A percentile compares a stretch with the other conserved stretches of the same genome.
Evolutionary conservation across 257 asterid genomes (phyloP).

Genomic region (Echium plantagineum): DNA sequence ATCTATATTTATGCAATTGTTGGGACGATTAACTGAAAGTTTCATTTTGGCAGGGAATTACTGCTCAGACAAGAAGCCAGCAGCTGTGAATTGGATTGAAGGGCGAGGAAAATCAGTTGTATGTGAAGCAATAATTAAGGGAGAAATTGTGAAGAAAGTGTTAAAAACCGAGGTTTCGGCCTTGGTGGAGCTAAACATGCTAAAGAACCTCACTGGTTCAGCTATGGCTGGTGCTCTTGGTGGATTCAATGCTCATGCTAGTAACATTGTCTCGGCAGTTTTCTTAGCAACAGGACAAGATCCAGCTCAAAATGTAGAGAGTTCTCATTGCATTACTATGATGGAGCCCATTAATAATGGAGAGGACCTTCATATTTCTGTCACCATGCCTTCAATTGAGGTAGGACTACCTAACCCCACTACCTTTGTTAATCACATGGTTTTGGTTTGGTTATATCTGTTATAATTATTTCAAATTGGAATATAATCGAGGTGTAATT

Average conservation of each 20-base stretch:
- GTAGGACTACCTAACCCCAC: slow-evolving; percentile 13
- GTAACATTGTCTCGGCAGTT: slow-evolving; percentile 40
- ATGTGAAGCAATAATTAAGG: slow-evolving; percentile 40
- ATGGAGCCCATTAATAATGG: slow-evolving; percentile 45
- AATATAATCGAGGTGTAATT: background rate
- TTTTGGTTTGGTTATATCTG: background rate
- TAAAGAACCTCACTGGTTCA: slow-evolving; percentile 40
- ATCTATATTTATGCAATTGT: background rate
- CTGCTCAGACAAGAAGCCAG: slow-evolving; percentile 46
- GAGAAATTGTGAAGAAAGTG: slow-evolving; percentile 38
- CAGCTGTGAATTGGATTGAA: slow-evolving; percentile 51
- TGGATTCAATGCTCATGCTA: slow-evolving; percentile 51
- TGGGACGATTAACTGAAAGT: background rate
- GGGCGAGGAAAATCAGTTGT: slow-evolving; percentile 51
- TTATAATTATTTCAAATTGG: too few species aligned
- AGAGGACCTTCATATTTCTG: slow-evolving; percentile 44
- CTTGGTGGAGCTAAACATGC: slow-evolving; percentile 42
- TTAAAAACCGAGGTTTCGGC: slow-evolving; percentile 41
- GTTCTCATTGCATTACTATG: slow-evolving; percentile 48
- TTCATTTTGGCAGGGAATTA: slow-evolving; percentile 21
- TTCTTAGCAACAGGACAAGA: slow-evolving; percentile 47
- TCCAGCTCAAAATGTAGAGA: slow-evolving; percentile 49
- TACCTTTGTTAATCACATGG: too few species aligned
- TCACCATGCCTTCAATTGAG: slow-evolving; percentile 53
- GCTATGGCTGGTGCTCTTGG: slow-evolving; percentile 52